Evolutionary conservation across 805 yeast genomes (phyloP).

Genomic region (Myxozyma udenii): DNA sequence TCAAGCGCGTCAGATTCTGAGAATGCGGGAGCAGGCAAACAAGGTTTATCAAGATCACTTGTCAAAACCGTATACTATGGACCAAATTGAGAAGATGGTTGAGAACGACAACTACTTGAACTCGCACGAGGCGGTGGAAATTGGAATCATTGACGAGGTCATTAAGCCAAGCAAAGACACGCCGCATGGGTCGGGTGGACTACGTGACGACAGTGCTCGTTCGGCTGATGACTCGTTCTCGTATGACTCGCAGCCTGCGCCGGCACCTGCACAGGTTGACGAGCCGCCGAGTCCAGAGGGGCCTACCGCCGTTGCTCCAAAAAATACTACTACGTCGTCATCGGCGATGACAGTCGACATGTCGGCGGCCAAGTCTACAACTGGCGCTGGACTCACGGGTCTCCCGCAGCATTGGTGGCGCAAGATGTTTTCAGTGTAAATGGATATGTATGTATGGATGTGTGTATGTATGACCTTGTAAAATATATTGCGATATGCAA

Average conservation of each 20-base stretch:
- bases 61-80: slow-evolving; percentile 21
- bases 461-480: not conserved
- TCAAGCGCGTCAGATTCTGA: slow-evolving; percentile 39
- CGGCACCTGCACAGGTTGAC: too few relatives aligned
- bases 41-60: slow-evolving; percentile 36
- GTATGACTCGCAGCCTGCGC: slow-evolving; percentile 7
- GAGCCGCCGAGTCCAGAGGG: too few relatives aligned
- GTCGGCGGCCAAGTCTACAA: not conserved
- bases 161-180: slow-evolving; percentile 17
- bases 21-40: slow-evolving; percentile 36
- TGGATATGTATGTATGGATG: not conserved
- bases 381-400: slow-evolving; percentile 11
- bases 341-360: too few relatives aligned
- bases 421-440: slow-evolving; percentile 21
- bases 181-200: slow-evolving; percentile 16
- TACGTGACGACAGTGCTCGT: not conserved
- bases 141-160: slow-evolving; percentile 39
- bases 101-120: slow-evolving; percentile 33
- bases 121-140: slow-evolving; percentile 37
- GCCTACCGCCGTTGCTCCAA: too few relatives aligned
- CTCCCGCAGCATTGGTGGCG: slow-evolving; percentile 21
- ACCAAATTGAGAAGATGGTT: slow-evolving; percentile 26
- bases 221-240: not conserved
- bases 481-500: too few relatives aligned
- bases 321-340: too few relatives aligned